These are phyloP conservation scores for Candida pseudocylindracea DNA, from an alignment of 1,139 yeast species.

Conservation along the genomic window DNA sequence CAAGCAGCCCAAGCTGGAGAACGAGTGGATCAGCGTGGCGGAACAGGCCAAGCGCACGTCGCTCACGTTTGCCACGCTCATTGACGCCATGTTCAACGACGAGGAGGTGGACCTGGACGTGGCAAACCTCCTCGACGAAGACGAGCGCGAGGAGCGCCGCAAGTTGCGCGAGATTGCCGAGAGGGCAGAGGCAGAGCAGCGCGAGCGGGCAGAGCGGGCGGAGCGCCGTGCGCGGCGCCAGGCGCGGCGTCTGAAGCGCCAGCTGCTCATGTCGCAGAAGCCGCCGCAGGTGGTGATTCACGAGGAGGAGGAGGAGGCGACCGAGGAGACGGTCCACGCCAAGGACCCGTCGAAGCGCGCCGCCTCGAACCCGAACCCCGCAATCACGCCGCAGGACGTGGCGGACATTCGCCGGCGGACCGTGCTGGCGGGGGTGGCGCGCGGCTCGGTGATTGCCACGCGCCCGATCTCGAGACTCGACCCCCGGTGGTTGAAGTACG, in stretches of 20 bases:
- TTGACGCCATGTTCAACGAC: conserved; percentile 52
- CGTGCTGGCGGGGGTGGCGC: conserved; percentile 19
- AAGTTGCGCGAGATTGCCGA: conserved; percentile 25
- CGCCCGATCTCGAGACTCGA: conserved; percentile 55
- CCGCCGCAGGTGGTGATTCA: conserved; percentile 16
- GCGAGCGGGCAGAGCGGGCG: conserved; percentile 18
- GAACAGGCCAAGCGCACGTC: conserved; percentile 57
- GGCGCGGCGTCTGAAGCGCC: conserved; percentile 20
- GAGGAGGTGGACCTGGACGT: conserved; percentile 34
- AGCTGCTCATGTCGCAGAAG: conserved; percentile 14
- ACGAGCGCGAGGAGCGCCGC: conserved; percentile 25
- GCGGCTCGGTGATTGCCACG: conserved; percentile 19
- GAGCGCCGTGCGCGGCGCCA: conserved; percentile 24
- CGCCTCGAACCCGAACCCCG: conserved; percentile 6
- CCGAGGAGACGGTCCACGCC: not conserved
- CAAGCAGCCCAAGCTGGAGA: conserved; percentile 32
- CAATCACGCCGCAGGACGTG: conserved; percentile 17
- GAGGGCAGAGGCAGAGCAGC: conserved; percentile 27
- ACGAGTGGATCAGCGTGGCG: conserved; percentile 51
- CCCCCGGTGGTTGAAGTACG: conserved; percentile 31
- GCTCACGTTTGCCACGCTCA: conserved; percentile 53
- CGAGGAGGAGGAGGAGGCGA: conserved; percentile 5
- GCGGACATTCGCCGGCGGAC: conserved; percentile 23
- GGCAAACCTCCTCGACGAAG: conserved; percentile 22
- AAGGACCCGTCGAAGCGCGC: not conserved